phyloP scores from a whole-genome alignment of 805 yeast genomes.

The Suhomyces canberraensis region DNA sequence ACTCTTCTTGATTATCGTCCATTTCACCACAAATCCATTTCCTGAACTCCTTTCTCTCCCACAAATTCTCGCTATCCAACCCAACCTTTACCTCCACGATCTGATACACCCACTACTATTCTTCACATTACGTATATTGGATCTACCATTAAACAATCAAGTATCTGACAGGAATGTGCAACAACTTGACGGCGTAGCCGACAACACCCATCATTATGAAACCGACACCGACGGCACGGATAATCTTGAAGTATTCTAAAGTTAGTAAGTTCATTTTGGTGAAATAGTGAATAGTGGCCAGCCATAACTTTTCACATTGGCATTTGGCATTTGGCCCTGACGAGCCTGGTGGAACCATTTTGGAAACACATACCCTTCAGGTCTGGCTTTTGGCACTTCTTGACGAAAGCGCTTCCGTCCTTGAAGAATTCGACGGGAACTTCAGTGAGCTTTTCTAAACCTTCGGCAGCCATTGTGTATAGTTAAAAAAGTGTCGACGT shows the following conservation, averaged over 20 bases:
- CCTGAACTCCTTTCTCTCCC: too few relatives aligned
- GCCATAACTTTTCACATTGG: too few relatives aligned
- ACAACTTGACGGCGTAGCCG: slow-evolving; percentile 90
- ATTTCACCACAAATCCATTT: too few relatives aligned
- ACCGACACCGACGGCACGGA: slow-evolving; percentile 96
- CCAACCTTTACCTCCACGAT: too few relatives aligned
- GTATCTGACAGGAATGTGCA: slow-evolving; percentile 95
- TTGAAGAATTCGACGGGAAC: slow-evolving; percentile 87
- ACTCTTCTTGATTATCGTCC: too few relatives aligned
- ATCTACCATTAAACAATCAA: slow-evolving; percentile 65
- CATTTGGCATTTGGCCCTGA: too few relatives aligned
- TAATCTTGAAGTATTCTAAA: slow-evolving; percentile 76
- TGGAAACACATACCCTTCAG: slow-evolving; percentile 69
- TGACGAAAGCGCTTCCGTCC: slow-evolving; percentile 86
- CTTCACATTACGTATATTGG: neutral
- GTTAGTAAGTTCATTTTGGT: slow-evolving; percentile 17
- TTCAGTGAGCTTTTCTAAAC: slow-evolving; percentile 74
- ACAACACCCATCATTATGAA: slow-evolving; percentile 97
- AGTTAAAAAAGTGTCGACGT: neutral
- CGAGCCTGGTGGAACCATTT: too few relatives aligned
- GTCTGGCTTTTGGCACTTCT: slow-evolving; percentile 91
- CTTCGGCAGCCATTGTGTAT: slow-evolving; percentile 47
- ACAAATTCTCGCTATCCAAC: too few relatives aligned
- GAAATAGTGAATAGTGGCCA: neutral
- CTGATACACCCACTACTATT: too few relatives aligned